A percentile compares a stretch with the other conserved stretches of the same genome.
These are phyloP conservation scores for Aegilops tauschii DNA, from an alignment of 176 grass and related monocot genomes.

Conservation along the genomic window DNA sequence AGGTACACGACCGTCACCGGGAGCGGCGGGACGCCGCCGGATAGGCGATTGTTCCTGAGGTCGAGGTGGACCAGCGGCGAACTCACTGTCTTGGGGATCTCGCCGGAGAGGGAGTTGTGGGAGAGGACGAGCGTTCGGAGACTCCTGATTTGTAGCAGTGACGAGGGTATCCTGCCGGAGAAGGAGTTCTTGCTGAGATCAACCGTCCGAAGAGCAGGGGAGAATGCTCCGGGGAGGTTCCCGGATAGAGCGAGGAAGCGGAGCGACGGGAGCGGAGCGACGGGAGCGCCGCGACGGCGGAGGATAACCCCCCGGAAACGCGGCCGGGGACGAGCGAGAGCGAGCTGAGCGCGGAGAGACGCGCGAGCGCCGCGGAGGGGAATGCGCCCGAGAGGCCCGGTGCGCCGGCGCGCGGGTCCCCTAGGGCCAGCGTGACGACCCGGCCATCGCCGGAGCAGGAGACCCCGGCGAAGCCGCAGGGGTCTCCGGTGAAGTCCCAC, in stretches of 20 bases:
- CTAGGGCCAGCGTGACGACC: constrained; percentile 53
- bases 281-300: constrained; percentile 42
- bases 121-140: constrained; percentile 61
- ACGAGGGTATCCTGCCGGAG: constrained; percentile 35
- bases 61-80: constrained; percentile 70
- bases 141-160: constrained; percentile 34
- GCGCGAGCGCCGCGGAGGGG: constrained; percentile 23
- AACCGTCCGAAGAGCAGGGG: constrained; percentile 47
- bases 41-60: constrained; percentile 48
- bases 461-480: constrained; percentile 59
- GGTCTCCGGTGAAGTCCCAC: constrained; percentile 85
- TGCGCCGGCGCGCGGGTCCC: constrained; percentile 73
- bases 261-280: constrained; percentile 47
- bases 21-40: constrained; percentile 39
- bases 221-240: constrained; percentile 47
- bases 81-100: constrained; percentile 2
- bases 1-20: constrained; percentile 66
- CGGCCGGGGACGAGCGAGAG: constrained; percentile 73
- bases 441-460: constrained; percentile 47
- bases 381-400: constrained; percentile 45
- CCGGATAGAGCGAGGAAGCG: constrained; percentile 64
- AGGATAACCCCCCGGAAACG: constrained; percentile 35
- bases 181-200: constrained; percentile 69
- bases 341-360: constrained; percentile 48
- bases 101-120: constrained; percentile 55